Base-by-base conservation (phyloP, 192 early-diverging fungal species). In the Dispira parvispora region DNA sequence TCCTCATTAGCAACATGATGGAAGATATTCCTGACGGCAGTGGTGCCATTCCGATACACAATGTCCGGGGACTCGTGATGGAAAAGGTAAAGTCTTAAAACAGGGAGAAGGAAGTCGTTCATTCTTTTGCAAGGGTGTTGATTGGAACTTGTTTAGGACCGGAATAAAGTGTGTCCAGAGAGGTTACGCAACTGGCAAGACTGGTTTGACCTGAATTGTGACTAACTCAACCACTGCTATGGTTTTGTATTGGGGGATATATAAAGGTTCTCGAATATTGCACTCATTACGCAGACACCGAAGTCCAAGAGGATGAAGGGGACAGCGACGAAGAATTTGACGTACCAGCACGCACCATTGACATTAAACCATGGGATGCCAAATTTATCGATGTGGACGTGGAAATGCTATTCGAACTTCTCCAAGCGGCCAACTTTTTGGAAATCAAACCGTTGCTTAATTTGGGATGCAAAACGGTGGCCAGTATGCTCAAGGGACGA, bases 401-500 rank as follows among this genome's bases (percentile, higher is more conserved):
- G 67, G 88, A 89, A 61, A 80, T 82, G 67, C 67, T 91, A 43
- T 90, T 88, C 46, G 87, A 88, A 68, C 82, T 89, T n/a, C 32
- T 38, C 32, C 32, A 75, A 64, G 88, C 89, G 44, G 84, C 90
- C 45, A 90, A 92, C 69, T 89, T 91, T 72, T 77, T 99, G 62
- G 96, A 97, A 72, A 97, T 97, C 67, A 96, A 94, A 73, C 88
- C 91, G 14, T 80, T 99, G 52, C 77, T 99, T 50, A 93, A 99
- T 74, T 78, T 99, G 56, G 91, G 92, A 10, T 99, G 96, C 81
- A 97, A 96, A 79, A 92, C 92, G 4, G 91, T 97, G 46, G 96
- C 96, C 58, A 96, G 95, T 69, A 90, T 94, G 90, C 88, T 99
- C 73, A 90, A 91, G 71, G 90, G 91, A 44, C 97, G 97, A 77